Conservation (phyloP, 768 basidiomycete species). For the Piloderma croceum region DNA sequence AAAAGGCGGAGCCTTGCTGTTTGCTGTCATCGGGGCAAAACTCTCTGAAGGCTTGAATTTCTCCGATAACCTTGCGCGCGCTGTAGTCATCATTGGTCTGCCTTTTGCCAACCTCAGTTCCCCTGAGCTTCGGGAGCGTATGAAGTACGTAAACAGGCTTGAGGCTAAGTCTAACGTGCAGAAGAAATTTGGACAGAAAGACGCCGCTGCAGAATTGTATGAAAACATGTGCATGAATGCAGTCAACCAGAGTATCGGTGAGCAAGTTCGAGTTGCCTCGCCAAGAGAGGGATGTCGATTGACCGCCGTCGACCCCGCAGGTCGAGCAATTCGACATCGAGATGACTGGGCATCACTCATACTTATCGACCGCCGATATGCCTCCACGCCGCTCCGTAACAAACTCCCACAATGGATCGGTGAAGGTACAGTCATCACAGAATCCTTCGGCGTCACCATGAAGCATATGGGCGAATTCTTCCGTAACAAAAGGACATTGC, state of each 20-base stretch:
- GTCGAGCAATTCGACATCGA: conserved; percentile 87
- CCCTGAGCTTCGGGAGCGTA: conserved; percentile 83
- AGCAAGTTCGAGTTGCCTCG: conserved; percentile 16
- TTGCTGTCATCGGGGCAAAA: conserved; percentile 95
- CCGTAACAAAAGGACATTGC: conserved; percentile 42
- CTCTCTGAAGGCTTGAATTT: conserved; percentile 89
- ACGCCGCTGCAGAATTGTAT: conserved; percentile 79
- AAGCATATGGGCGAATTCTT: conserved; percentile 67
- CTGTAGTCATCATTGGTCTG: conserved; percentile 81
- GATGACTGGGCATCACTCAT: conserved; percentile 90
- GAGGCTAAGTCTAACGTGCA: conserved; percentile 39
- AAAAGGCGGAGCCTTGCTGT: conserved; percentile 66
- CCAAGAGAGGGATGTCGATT: not conserved
- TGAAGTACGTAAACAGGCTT: conserved; percentile 76
- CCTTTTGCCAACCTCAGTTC: conserved; percentile 93
- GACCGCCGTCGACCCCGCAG: conserved; percentile 32
- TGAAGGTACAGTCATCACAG: conserved; percentile 47
- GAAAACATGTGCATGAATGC: conserved; percentile 91
- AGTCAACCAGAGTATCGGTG: conserved; percentile 96
- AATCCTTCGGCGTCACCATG: conserved; percentile 68
- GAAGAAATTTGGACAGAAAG: conserved; percentile 38
- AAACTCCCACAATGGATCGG: conserved; percentile 95
- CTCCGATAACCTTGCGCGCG: conserved; percentile 76
- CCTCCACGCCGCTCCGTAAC: conserved; percentile 53
- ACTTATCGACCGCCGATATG: conserved; percentile 81